Evolutionary conservation across 2,329 filamentous ascomycete species (phyloP).

Genomic region (Dactylella cylindrospora): DNA sequence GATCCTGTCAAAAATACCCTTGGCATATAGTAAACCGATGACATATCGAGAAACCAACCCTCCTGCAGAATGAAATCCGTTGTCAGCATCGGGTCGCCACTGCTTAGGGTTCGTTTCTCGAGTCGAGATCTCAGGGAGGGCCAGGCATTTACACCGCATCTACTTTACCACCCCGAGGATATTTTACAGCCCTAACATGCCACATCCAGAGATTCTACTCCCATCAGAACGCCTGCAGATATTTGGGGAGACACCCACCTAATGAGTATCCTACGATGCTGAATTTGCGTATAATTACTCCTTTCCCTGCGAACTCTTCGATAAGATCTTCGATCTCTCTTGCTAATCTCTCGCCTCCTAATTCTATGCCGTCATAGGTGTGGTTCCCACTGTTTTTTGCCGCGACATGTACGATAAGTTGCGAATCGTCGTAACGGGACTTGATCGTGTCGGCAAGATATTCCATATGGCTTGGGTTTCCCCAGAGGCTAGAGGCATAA

Average conservation of each 20-base stretch:
- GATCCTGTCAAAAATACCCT: conserved; percentile 75
- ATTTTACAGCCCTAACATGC: no score
- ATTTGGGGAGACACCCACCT: conserved; percentile 57
- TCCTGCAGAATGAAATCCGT: conserved; percentile 21
- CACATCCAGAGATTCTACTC: neutral
- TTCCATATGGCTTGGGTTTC: conserved; percentile 72
- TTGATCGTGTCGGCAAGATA: conserved; percentile 68
- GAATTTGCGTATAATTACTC: conserved; percentile 74
- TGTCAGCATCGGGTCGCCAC: no score
- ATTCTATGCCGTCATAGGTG: conserved; percentile 70
- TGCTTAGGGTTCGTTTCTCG: no score
- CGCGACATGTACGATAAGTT: conserved; percentile 69
- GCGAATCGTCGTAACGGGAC: conserved; percentile 62
- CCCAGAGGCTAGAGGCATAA: conserved; percentile 65
- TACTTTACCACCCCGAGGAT: no score
- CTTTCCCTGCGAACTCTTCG: conserved; percentile 60
- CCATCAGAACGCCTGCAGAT: neutral
- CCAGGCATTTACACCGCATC: no score
- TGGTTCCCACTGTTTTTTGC: conserved; percentile 73
- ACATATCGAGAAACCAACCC: conserved; percentile 85
- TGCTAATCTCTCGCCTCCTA: conserved; percentile 67
- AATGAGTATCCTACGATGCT: conserved; percentile 89
- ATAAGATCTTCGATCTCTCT: conserved; percentile 68
- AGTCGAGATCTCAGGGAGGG: no score
- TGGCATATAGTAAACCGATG: conserved; percentile 77